phyloP scores from a whole-genome alignment of 2,329 filamentous ascomycete genomes.

The Colletotrichum tropicale region DNA sequence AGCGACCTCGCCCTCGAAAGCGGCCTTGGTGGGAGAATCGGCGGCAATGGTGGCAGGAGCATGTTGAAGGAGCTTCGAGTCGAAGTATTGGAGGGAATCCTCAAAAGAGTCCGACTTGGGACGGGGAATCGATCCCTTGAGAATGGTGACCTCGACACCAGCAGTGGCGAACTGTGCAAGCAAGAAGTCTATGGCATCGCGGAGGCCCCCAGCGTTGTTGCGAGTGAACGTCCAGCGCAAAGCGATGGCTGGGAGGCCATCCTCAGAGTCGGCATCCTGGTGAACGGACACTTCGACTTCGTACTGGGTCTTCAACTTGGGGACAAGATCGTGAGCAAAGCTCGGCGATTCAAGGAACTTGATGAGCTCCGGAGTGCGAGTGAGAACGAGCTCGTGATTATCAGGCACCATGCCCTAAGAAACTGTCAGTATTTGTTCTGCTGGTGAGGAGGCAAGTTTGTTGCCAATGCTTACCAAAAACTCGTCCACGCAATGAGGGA shows the following conservation, averaged over 20 bases:
- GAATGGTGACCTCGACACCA: slow-evolving; percentile 83
- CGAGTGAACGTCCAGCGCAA: slow-evolving; percentile 86
- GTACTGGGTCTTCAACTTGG: slow-evolving; percentile 88
- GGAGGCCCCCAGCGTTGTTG: slow-evolving; percentile 94
- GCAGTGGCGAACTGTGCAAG: slow-evolving; percentile 84
- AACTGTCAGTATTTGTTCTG: neutral
- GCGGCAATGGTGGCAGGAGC: slow-evolving; percentile 80
- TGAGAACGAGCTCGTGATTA: slow-evolving; percentile 88
- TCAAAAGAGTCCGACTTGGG: slow-evolving; percentile 99
- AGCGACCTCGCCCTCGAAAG: slow-evolving; percentile 80
- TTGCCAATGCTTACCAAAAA: slow-evolving; percentile 67
- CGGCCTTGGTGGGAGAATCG: slow-evolving; percentile 87
- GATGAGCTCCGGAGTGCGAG: slow-evolving; percentile 75
- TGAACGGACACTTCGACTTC: slow-evolving; percentile 85
- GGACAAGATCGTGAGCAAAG: slow-evolving; percentile 79
- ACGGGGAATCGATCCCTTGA: slow-evolving; percentile 95
- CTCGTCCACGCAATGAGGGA: slow-evolving; percentile 94
- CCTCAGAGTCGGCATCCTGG: slow-evolving; percentile 63
- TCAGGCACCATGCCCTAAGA: slow-evolving; percentile 91
- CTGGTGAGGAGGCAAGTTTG: neutral
- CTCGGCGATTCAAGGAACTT: slow-evolving; percentile 82
- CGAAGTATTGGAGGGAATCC: slow-evolving; percentile 94
- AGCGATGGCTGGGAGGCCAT: slow-evolving; percentile 62
- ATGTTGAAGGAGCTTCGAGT: slow-evolving; percentile 94
- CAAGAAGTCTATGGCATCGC: slow-evolving; percentile 95